Evolutionary conservation across 768 basidiomycete genomes (phyloP), one percentile per base, ranked within the genome.

Genomic region (Leccinum sublutescens): DNA sequence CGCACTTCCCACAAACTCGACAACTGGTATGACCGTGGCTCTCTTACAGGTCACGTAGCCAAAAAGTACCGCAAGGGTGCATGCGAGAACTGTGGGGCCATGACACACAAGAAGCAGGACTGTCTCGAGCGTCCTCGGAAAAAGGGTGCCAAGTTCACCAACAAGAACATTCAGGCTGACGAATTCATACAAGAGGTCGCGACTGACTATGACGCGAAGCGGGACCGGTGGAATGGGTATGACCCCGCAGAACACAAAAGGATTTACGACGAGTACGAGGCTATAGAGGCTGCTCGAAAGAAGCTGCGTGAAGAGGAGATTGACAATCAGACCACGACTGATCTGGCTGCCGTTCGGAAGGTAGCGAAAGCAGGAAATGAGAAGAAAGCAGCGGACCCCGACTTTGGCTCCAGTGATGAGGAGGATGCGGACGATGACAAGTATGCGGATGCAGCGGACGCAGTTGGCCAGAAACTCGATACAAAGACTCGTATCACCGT

Each of bases 221-320:
- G 97, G 36, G 97, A 99, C 73, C 79, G 97, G 55, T 99, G 97
- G 95, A 98, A 98, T 72, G 97, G 97, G 4, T 99, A 98, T 72
- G 94, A 99, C 70, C 82, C 94, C 8, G 77, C 89, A 5, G 89
- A 91, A 65, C 93, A 98, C 75, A 87, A 87, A 71, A 80, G 75
- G 64, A 86, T 98, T 27, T 92, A 97, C 66, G 92, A 96, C 5
- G 96, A 98, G 76, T 96, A 98, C 71, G 88, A 88, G 38, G 96
- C 95, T 11, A 76, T 96, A 54, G 97, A 99, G 72, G 86, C 87
- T 53, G 95, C 93, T 21, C 79, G 96, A 66, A 88, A 95, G 78
- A 93, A 91, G 76, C 69, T 93, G 64, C 79, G 95, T 58, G 97
- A 99, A 75, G 96, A 98, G 68, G 94, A 96, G 76, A 96, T 99